Conservation (phyloP, 495 filamentous ascomycete species). For the Sabuloglossum arenarium region DNA sequence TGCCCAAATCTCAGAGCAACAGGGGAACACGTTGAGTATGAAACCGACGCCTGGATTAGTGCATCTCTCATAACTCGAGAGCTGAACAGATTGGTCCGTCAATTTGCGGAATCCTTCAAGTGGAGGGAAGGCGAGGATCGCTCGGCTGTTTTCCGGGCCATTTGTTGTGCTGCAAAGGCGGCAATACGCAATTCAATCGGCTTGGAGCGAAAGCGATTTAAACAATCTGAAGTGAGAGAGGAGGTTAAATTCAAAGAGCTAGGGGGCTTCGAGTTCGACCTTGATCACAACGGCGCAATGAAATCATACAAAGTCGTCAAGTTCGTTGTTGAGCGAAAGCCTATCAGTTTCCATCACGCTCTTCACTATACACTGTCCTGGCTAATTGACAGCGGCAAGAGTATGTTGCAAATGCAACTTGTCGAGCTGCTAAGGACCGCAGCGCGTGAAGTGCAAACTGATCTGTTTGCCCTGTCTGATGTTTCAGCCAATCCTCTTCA, state of each 20-base stretch:
- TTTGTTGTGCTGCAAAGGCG: conserved; percentile 53
- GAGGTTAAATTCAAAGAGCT: conserved; percentile 61
- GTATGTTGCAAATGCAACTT: conserved; percentile 44
- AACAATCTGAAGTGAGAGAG: conserved; percentile 72
- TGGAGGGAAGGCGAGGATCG: conserved; percentile 36
- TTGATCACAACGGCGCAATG: conserved; percentile 20
- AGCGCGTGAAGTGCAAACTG: conserved; percentile 33
- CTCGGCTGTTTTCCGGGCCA: conserved; percentile 44
- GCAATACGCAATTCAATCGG: conserved; percentile 74
- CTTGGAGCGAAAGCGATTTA: conserved; percentile 68
- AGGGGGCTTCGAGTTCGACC: conserved; percentile 61
- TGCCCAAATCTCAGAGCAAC: conserved; percentile 84
- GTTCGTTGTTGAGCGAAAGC: conserved; percentile 68
- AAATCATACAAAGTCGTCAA: conserved; percentile 45
- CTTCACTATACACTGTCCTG: conserved; percentile 95
- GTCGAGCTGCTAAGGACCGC: conserved; percentile 41
- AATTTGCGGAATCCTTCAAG: conserved; percentile 71
- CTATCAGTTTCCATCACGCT: conserved; percentile 94
- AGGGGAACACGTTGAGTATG: conserved; percentile 92
- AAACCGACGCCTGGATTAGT: conserved; percentile 94
- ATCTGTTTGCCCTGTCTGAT: conserved; percentile 29
- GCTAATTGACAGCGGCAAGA: conserved; percentile 77
- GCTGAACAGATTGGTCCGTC: conserved; percentile 76
- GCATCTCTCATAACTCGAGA: conserved; percentile 86
- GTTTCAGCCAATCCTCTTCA: conserved; percentile 21